Conservation (phyloP, 768 basidiomycete species). For the Trametes maxima region DNA sequence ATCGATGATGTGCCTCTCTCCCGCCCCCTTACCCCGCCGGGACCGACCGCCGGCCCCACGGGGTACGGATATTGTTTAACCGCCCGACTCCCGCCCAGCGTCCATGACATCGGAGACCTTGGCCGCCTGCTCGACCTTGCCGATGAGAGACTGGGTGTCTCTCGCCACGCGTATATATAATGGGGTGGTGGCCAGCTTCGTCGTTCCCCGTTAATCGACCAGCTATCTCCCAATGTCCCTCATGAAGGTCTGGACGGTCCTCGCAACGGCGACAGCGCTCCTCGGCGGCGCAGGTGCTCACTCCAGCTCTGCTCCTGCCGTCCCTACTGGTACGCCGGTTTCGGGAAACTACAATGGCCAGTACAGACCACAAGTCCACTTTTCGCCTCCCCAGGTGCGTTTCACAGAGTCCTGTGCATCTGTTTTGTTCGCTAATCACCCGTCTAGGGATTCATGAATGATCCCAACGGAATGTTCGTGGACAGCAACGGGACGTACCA, state of each 20-base stretch:
- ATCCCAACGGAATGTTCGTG: slow-evolving; percentile 13
- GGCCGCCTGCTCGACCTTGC: not conserved
- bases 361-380: slow-evolving; percentile 16
- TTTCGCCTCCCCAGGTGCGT: slow-evolving; percentile 15
- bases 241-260: not conserved
- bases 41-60: not conserved
- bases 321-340: not conserved
- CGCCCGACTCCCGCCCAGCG: not conserved
- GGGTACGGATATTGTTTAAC: not conserved
- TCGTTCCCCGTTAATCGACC: not conserved
- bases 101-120: not conserved
- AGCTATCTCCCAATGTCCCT: not conserved
- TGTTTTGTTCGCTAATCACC: not conserved
- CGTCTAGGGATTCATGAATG: slow-evolving; percentile 16
- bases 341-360: slow-evolving; percentile 4
- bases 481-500: slow-evolving; percentile 19
- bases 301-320: not conserved
- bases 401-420: not conserved
- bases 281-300: not conserved
- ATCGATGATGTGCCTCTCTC: not conserved
- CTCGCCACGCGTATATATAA: not conserved
- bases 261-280: not conserved
- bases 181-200: not conserved
- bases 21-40: not conserved
- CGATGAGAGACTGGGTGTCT: too few relatives aligned